These are phyloP conservation scores for Aegilops bicornis DNA, from an alignment of 176 grass and related monocot genomes.

Conservation along the genomic window DNA sequence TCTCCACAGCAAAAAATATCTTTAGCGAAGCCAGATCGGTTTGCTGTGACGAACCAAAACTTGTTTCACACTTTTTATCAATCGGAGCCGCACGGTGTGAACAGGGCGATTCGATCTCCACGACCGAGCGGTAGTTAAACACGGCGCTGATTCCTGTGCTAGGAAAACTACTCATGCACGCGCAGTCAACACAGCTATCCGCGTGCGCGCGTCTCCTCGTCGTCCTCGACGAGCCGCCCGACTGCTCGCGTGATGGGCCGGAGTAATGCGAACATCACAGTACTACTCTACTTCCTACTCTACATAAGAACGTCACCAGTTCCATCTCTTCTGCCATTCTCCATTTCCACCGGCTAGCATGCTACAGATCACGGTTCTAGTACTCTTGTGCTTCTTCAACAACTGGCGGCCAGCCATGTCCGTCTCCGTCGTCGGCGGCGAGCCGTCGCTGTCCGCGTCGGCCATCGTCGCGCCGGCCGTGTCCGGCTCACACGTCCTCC, in stretches of 20 bases:
- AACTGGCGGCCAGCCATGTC: not conserved
- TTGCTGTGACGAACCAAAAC: too few relatives aligned
- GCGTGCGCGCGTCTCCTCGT: not conserved
- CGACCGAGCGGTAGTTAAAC: too few relatives aligned
- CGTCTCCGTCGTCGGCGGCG: not conserved
- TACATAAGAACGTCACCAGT: not conserved
- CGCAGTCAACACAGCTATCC: not conserved
- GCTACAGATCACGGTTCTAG: not conserved
- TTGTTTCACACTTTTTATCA: too few relatives aligned
- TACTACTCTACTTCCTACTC: too few relatives aligned
- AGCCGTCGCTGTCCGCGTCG: not conserved
- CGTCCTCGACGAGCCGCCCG: not conserved
- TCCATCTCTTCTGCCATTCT: not conserved
- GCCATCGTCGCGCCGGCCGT: not conserved
- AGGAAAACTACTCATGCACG: too few relatives aligned
- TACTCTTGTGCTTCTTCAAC: not conserved
- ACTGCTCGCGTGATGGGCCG: too few relatives aligned
- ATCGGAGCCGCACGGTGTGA: too few relatives aligned
- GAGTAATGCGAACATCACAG: not conserved
- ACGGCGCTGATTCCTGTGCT: too few relatives aligned
- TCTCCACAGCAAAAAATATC: too few relatives aligned
- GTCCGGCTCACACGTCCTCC: not conserved
- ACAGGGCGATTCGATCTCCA: too few relatives aligned
- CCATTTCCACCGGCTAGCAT: not conserved
- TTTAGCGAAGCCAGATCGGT: too few relatives aligned